Percentiles rank a stretch among this genome's conserved stretches.
phyloP scores from a whole-genome alignment of 345 rosid genomes.

The Aquilaria sinensis region DNA sequence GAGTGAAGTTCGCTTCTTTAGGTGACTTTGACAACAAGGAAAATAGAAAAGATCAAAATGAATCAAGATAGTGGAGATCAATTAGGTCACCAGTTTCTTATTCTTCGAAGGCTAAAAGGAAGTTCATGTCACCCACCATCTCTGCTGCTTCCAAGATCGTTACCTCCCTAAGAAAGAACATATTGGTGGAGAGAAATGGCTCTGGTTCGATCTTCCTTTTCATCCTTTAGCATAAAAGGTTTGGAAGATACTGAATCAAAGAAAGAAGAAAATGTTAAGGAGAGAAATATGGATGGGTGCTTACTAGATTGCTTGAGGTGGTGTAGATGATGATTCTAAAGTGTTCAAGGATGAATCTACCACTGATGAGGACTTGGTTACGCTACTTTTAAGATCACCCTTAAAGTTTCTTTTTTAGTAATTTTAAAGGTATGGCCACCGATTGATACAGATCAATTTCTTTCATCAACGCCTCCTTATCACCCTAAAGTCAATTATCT shows the following conservation, averaged over 20 bases:
- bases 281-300: neutral
- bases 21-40: conserved; percentile 56
- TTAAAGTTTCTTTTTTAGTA: too few relatives aligned
- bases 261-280: neutral
- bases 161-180: conserved; percentile 64
- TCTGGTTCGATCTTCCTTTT: conserved; percentile 32
- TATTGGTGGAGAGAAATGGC: conserved; percentile 24
- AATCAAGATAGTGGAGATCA: conserved; percentile 21
- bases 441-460: too few relatives aligned
- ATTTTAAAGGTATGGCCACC: too few relatives aligned
- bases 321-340: too few relatives aligned
- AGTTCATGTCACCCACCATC: conserved; percentile 87
- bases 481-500: too few relatives aligned
- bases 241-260: conserved; percentile 23
- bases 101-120: conserved; percentile 39
- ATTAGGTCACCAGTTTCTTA: conserved; percentile 28
- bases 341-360: too few relatives aligned
- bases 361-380: too few relatives aligned
- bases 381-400: too few relatives aligned
- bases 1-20: conserved; percentile 31
- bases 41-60: conserved; percentile 35
- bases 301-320: too few relatives aligned
- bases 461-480: too few relatives aligned
- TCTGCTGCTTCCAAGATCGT: conserved; percentile 72
- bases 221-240: conserved; percentile 32